These are phyloP conservation scores for Rehmannia glutinosa DNA, from an alignment of 257 asterid species.

Conservation along the genomic window DNA sequence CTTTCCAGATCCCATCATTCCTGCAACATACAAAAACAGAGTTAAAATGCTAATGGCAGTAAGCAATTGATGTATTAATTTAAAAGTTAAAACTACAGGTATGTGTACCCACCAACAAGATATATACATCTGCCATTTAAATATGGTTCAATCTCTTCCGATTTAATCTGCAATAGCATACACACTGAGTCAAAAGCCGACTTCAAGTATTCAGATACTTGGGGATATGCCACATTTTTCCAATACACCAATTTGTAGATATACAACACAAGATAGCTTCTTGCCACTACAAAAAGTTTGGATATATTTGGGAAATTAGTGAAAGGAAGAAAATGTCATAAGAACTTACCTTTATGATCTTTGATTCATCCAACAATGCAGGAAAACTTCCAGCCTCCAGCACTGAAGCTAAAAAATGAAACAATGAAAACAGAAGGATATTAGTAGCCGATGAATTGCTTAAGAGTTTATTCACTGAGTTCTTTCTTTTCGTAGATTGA, in stretches of 20 bases:
- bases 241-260: not conserved
- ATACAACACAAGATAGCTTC: slow-evolving; percentile 1
- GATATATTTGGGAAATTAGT: not conserved
- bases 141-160: slow-evolving; percentile 60
- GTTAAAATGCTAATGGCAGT: slow-evolving; percentile 4
- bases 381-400: slow-evolving; percentile 44
- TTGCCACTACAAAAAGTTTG: not conserved
- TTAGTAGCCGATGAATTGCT: slow-evolving; percentile 10
- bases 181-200: slow-evolving; percentile 17
- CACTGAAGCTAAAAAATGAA: slow-evolving; percentile 43
- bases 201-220: slow-evolving; percentile 11
- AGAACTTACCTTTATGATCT: slow-evolving; percentile 49
- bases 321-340: not conserved
- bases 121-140: slow-evolving; percentile 71
- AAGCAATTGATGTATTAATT: not conserved
- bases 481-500: slow-evolving; percentile 4
- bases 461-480: not conserved
- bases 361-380: slow-evolving; percentile 42
- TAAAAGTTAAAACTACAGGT: slow-evolving; percentile 5
- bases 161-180: slow-evolving; percentile 56
- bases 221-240: slow-evolving; percentile 3
- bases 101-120: slow-evolving; percentile 75
- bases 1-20: slow-evolving; percentile 99
- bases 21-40: slow-evolving; percentile 30
- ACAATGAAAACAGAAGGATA: not conserved